Base-by-base conservation (phyloP, 768 basidiomycete genomes). In the Mrakia frigida region DNA sequence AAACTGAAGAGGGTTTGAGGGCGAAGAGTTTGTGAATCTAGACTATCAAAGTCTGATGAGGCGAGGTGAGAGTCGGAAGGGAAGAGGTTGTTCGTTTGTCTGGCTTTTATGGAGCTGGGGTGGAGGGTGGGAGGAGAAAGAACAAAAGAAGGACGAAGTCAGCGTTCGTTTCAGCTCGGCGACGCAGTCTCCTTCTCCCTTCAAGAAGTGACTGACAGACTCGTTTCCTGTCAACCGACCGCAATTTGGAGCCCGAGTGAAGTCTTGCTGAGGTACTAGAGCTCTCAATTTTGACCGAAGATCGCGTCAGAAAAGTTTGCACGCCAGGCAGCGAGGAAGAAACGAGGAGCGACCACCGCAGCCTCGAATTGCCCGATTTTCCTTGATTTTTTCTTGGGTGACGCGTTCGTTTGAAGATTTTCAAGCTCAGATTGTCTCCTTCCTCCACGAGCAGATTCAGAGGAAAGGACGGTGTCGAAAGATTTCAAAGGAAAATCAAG, bases 31-130 rank as follows among this genome's bases (percentile, higher is more conserved):
- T 35, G 31, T 13, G 25, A 61, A 28, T 31, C 23, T 2, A n/a
- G 60, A 61, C 60, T 61, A 13, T 61, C 60, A 61, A 61, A 61
- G 60, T 61, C 60, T 61, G 60, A 28, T n/a, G 60, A 61, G 31
- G 23, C 7, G 60, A 33, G 60, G 25, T 28, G 18, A 28, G 28
- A 6, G 28, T 14, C 9, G 60, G 9, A 43, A 14, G 43, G 43
- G 11, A 43, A 14, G 43, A 14, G 2, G 43, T 43, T 43, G 43
- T 43, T 14, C 43, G 9, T 23, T 61, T 6, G 56, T 61, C 60
- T n/a, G 14, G 60, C 28, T 61, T 14, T 33, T n/a, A n/a, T n/a
- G 9, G 60, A 61, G 10, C 60, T 61, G 60, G 23, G 25, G 23
- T 16, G 25, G 60, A 14, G 60, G 10, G 23, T 61, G 60, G 28